phyloP scores from a whole-genome alignment of 331 rosid genomes.

The Arachis monticola region DNA sequence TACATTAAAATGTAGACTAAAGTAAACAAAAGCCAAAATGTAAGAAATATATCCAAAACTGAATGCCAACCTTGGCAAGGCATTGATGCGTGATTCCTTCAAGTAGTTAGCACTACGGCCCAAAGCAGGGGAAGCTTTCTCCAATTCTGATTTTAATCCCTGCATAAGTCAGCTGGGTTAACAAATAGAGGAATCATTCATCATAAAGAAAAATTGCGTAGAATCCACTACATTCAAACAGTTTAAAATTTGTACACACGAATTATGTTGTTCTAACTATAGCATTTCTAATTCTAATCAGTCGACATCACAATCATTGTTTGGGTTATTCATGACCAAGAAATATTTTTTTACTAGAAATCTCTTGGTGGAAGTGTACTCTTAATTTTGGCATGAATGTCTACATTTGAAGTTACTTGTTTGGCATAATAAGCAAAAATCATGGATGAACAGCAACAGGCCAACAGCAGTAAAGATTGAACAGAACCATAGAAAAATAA shows the following conservation, averaged over 20 bases:
- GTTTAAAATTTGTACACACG: conserved; percentile 14
- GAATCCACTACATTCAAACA: conserved; percentile 6
- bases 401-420: conserved; percentile 1
- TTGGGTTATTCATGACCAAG: not conserved
- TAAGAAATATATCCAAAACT: conserved; percentile 11
- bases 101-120: conserved; percentile 87
- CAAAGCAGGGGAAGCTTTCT: conserved; percentile 84
- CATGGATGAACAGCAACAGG: not conserved
- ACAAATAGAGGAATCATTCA: conserved; percentile 15
- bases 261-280: conserved; percentile 20
- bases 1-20: not conserved
- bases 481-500: not conserved
- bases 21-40: not conserved
- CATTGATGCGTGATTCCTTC: conserved; percentile 92
- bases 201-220: conserved; percentile 1
- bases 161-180: conserved; percentile 47
- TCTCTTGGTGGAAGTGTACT: not conserved
- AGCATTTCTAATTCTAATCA: not conserved
- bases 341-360: conserved; percentile 1
- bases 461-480: not conserved
- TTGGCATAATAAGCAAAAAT: conserved; percentile 18
- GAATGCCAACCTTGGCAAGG: conserved; percentile 77
- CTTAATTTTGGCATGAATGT: too few relatives aligned
- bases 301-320: not conserved
- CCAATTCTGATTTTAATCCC: conserved; percentile 97